These are phyloP conservation scores for Ceratocystis colombiana DNA, from an alignment of 2,329 filamentous ascomycete genomes.

Conservation along the genomic window DNA sequence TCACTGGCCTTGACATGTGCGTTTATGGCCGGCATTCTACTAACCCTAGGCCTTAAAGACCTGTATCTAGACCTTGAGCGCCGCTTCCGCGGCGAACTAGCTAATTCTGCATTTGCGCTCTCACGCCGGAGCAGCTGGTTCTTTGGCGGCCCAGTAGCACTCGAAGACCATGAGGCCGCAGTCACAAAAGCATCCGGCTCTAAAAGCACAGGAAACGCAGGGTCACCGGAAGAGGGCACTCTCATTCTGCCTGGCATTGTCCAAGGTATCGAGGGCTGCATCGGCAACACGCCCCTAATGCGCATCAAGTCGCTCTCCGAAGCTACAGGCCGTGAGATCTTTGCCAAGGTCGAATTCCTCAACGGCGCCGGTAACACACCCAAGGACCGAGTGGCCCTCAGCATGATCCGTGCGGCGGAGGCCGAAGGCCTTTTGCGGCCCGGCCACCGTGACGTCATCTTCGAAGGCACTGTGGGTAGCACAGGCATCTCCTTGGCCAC, in stretches of 20 bases:
- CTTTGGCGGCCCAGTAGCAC: slow-evolving; percentile 40
- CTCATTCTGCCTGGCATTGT: slow-evolving; percentile 37
- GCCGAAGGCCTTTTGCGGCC: slow-evolving; percentile 63
- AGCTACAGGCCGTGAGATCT: slow-evolving; percentile 76
- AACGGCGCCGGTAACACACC: slow-evolving; percentile 91
- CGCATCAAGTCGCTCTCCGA: slow-evolving; percentile 75
- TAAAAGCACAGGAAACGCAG: slow-evolving; percentile 28
- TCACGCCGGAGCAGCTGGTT: slow-evolving; percentile 36
- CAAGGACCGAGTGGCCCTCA: slow-evolving; percentile 88
- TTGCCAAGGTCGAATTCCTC: slow-evolving; percentile 91
- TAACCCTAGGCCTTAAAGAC: slow-evolving; percentile 71
- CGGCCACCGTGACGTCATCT: slow-evolving; percentile 81
- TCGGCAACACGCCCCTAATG: slow-evolving; percentile 86
- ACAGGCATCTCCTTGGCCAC: slow-evolving; percentile 92
- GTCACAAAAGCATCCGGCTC: slow-evolving; percentile 16
- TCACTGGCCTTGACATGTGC: slow-evolving; percentile 57
- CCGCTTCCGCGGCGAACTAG: slow-evolving; percentile 42
- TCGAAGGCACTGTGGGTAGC: slow-evolving; percentile 93
- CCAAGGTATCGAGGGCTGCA: slow-evolving; percentile 79
- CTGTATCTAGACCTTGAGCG: slow-evolving; percentile 64
- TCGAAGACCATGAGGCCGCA: slow-evolving; percentile 20
- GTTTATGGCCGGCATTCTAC: slow-evolving; percentile 65
- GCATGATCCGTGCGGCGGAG: slow-evolving; percentile 79
- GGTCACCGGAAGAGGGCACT: slow-evolving; percentile 29
- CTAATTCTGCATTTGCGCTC: slow-evolving; percentile 25